A percentile compares a stretch with the other conserved stretches of the same genome.
These are phyloP conservation scores for rapeseed (Brassica napus) DNA, from an alignment of 345 rosid species.

Conservation along the genomic window Da-Ae NC_063448.1:26056501-26057000, in stretches of 20 bases:
- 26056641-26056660: not conserved
- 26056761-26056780: constrained; percentile 51
- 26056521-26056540: constrained; percentile 20
- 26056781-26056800: constrained; percentile 78
- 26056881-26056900: no score
- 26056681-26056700: constrained; percentile 45
- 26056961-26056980: no score
- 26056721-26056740: constrained; percentile 73
- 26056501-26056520: constrained; percentile 12
- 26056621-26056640: constrained; percentile 36
- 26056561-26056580: constrained; percentile 85
- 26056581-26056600: constrained; percentile 63
- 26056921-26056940: no score
- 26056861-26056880: no score
- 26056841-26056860: no score
- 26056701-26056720: constrained; percentile 62
- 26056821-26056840: constrained; percentile 62
- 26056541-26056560: constrained; percentile 34
- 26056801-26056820: constrained; percentile 66
- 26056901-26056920: no score
- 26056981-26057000: no score
- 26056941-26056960: no score
- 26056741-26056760: constrained; percentile 42
- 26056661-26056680: not conserved
- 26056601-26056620: constrained; percentile 62